Base-by-base conservation (phyloP, 148 eudicot genomes). In the Nyssa sinensis region DNA sequence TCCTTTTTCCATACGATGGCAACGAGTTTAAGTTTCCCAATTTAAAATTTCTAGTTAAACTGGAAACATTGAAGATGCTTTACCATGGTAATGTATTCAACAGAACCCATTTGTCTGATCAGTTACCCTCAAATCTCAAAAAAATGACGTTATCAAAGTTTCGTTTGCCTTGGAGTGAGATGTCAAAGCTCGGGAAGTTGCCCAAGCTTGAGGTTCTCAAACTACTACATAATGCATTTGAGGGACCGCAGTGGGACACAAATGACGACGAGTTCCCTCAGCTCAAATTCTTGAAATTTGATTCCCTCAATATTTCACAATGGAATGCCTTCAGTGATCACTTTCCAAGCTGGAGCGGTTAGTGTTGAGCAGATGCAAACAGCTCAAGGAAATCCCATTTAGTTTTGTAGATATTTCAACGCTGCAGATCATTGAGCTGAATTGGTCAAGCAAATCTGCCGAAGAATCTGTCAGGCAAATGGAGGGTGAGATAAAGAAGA, bases 51-150 rank as follows among this genome's bases (percentile, higher is more conserved):
- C 72, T 75, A 30, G 41, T 60, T 62, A 63, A 62, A 53, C 76
- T 80, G 9, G 79, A 72, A 33, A 34, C 74, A 9, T 59, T 80
- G n/a, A n/a, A n/a, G n/a, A n/a, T n/a, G n/a, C n/a, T n/a, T n/a
- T n/a, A n/a, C n/a, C n/a, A n/a, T n/a, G n/a, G n/a, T 5, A 59
- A 41, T 13, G 21, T 75, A 51, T n/a, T 23, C 13, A 23, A 12
- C 34, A 34, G 16, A 5, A 9, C 21, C 23, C 2, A n/a, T n/a
- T n/a, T 14, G 7, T 7, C 7, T 25, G 6, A 66, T 30, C 62
- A 16, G 16, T 62, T 80, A 16, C 83, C 83, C 21, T 12, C 47
- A 11, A 72, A 19, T 4, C 60, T 80, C 2, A 76, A 24, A 39
- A 62, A 55, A 55, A 62, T 81, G 23, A 81, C 70, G 33, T 37